Evolutionary conservation across 257 asterid genomes (phyloP).

Genomic region (Jacaranda copaia): DNA sequence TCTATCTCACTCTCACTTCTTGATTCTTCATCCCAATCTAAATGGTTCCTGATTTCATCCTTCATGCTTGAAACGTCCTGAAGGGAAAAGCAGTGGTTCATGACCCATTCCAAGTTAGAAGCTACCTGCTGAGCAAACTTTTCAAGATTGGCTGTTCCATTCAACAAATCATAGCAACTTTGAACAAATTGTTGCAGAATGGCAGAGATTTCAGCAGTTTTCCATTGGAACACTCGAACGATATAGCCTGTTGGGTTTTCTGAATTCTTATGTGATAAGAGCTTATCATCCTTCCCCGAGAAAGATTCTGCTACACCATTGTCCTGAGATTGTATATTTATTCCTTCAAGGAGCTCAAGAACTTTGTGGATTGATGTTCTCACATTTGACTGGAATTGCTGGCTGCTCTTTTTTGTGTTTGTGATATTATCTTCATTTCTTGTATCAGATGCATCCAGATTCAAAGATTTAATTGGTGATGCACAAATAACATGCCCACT

Average conservation of each 20-base stretch:
- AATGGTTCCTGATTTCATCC: conserved; percentile 63
- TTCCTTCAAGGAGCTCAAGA: conserved; percentile 83
- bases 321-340: conserved; percentile 52
- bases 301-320: conserved; percentile 40
- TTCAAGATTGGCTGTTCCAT: conserved; percentile 57
- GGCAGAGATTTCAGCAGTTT: conserved; percentile 66
- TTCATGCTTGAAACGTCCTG: conserved; percentile 89
- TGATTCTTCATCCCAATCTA: conserved; percentile 84
- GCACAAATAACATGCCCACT: conserved; percentile 31
- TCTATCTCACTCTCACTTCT: conserved; percentile 66
- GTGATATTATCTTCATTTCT: conserved; percentile 35
- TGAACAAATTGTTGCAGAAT: conserved; percentile 62
- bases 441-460: conserved; percentile 38
- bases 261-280: conserved; percentile 42
- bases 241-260: conserved; percentile 59
- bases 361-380: conserved; percentile 59
- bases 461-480: conserved; percentile 35
- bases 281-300: conserved; percentile 45
- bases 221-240: conserved; percentile 88
- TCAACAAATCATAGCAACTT: conserved; percentile 69
- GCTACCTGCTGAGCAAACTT: conserved; percentile 61
- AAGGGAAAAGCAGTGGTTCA: conserved; percentile 89
- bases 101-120: conserved; percentile 77
- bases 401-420: conserved; percentile 35
- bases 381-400: conserved; percentile 40